These are phyloP conservation scores for Suillus ampliporus DNA, from an alignment of 768 basidiomycete genomes.

Conservation along the genomic window DNA sequence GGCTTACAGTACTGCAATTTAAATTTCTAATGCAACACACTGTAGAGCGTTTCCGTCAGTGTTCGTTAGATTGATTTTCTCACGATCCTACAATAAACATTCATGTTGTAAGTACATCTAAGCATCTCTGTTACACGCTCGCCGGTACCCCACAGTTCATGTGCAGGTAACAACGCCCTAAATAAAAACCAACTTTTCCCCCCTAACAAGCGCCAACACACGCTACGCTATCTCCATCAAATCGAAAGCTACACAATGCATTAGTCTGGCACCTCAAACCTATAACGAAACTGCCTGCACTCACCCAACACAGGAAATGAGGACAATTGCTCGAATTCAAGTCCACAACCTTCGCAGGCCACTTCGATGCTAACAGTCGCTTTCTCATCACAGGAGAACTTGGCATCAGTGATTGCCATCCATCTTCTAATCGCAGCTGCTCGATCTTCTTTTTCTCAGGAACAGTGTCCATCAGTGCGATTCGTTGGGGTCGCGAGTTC, in stretches of 20 bases:
- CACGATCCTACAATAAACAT: too few species aligned
- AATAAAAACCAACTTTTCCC: too few species aligned
- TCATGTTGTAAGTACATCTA: too few species aligned
- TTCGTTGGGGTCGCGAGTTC: slow-evolving; percentile 23
- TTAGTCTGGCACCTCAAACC: neutral
- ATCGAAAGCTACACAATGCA: neutral
- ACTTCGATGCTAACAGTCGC: slow-evolving; percentile 21
- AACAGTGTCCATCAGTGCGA: slow-evolving; percentile 23
- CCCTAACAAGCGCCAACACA: too few species aligned
- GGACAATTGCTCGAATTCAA: slow-evolving; percentile 25
- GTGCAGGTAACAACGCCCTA: too few species aligned
- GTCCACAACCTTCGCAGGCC: slow-evolving; percentile 19
- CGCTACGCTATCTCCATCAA: slow-evolving; percentile 6
- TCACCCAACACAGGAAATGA: slow-evolving; percentile 25
- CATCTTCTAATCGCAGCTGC: slow-evolving; percentile 14
- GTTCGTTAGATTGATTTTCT: too few species aligned
- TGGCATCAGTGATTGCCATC: slow-evolving; percentile 15
- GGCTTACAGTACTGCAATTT: too few species aligned
- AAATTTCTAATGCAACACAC: too few species aligned
- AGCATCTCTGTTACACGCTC: too few species aligned
- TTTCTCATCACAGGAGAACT: slow-evolving; percentile 17
- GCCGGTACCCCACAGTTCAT: too few species aligned
- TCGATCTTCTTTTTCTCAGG: slow-evolving; percentile 9
- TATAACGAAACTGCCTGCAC: neutral
- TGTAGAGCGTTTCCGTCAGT: too few species aligned